Base-by-base conservation (phyloP, 345 rosid genomes). In the Lepidium aucheri region DNA sequence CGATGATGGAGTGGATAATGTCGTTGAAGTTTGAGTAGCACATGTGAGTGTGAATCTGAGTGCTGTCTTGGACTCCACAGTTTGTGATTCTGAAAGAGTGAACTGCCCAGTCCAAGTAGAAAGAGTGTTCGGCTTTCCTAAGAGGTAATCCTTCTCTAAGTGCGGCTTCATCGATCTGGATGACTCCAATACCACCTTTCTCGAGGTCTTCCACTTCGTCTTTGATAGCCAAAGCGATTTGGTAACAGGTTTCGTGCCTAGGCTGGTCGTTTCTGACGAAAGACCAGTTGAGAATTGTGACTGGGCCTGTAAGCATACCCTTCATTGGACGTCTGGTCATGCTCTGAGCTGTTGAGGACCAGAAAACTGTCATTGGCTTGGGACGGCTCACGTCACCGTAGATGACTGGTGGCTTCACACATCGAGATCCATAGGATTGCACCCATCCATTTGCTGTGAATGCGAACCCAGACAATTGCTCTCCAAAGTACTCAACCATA, bases 271-370 rank as follows among this genome's bases (percentile, higher is more conserved):
- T 94, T 44, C 97, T 76, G 65, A 94, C 97, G 28, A 93, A 93
- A 63, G 98, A 93, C 98, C 98, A 93, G 88, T 93, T 90, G 60
- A 93, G 88, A 67, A 90, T 93, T 68, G 97, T 93, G 71, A 93
- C 98, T 14, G 98, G 98, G 41, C 98, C 98, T n/a, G 97, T 93
- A 79, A 93, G 98, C 98, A 93, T 93, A 51, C 98, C 98, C 82
- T 93, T 93, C 98, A 93, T 93, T 34, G 97, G 97, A 77, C 97
- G 90, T 44, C 83, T 40, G 51, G 98, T 88, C 96, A 93, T 84
- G 86, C 97, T 90, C 75, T 93, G 98, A 32, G 97, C 98, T 8
- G 73, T 59, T 42, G 97, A 85, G 9, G 98, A 93, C 98, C 97
- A 93, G 89, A 86, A 90, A 53, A 93, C 97, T 2, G 98, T 90